These are phyloP conservation scores for Cladosporium sp. DNA, from an alignment of 2,329 filamentous ascomycete genomes.

Conservation along the genomic window DNA sequence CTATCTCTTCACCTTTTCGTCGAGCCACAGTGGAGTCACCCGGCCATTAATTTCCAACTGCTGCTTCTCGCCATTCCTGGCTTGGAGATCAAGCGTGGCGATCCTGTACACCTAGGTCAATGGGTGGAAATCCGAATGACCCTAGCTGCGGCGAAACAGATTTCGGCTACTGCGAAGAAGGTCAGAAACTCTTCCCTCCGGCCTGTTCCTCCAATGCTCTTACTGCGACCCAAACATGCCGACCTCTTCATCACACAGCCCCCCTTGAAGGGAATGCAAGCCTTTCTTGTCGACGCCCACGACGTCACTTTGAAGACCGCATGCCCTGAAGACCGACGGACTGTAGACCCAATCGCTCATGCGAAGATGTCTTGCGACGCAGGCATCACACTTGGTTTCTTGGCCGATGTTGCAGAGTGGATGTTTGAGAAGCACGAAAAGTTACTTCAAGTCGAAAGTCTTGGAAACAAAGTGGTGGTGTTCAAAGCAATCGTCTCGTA, in stretches of 20 bases:
- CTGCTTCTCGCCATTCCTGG: slow-evolving; percentile 28
- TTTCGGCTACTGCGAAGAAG: not conserved
- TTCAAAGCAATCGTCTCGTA: slow-evolving; percentile 35
- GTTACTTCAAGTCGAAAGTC: not conserved
- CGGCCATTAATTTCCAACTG: slow-evolving; percentile 26
- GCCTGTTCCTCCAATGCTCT: not conserved
- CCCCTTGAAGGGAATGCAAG: slow-evolving; percentile 30
- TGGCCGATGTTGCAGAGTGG: slow-evolving; percentile 24
- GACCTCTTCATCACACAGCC: slow-evolving; percentile 30
- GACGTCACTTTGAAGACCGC: not conserved
- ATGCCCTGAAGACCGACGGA: not conserved
- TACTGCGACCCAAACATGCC: not conserved
- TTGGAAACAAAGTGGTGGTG: slow-evolving; percentile 11
- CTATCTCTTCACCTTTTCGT: slow-evolving; percentile 30
- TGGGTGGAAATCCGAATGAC: slow-evolving; percentile 31
- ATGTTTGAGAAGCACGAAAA: not conserved
- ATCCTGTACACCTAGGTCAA: slow-evolving; percentile 26
- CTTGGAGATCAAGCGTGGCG: slow-evolving; percentile 25
- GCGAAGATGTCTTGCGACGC: slow-evolving; percentile 33
- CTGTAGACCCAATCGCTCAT: not conserved
- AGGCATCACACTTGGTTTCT: slow-evolving; percentile 33
- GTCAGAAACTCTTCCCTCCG: not conserved
- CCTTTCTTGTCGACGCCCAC: slow-evolving; percentile 22
- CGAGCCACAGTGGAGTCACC: slow-evolving; percentile 26
- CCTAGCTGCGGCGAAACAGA: slow-evolving; percentile 24